Evolutionary conservation across 306 rosid genomes (phyloP), one percentile per base, ranked within the genome.

Genomic region (Betula pendula): DNA sequence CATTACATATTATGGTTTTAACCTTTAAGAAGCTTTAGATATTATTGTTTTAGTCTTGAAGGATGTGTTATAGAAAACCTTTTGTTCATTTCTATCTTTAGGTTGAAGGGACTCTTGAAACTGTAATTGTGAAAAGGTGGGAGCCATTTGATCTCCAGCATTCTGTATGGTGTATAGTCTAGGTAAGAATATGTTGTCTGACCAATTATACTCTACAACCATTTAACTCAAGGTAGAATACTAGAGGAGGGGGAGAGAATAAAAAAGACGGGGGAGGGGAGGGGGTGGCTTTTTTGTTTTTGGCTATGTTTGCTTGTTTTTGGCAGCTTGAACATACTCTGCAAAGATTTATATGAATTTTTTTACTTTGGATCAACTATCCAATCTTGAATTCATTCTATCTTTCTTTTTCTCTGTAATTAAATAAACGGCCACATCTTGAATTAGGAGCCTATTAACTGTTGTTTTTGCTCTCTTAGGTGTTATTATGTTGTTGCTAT

Each of bases 401-500:
- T 55, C 33, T 20, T 55, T 52, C 15, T 3, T 7, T 9, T 22
- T 55, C 5, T 8, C 6, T 16, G 22, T 11, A 55, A 55, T 22
- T 55, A 55, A 55, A 11, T 24, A 53, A n/a, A 20, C 3, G 2
- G 60, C 0, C 25, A 53, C 12, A 31, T 20, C 43, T 76, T 51
- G 27, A 42, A 42, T 16, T 79, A 67, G 20, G 45, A 58, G 45
- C 76, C 60, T 77, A 50, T 31, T 60, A 12, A 63, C 59, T 51
- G 33, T 8, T 71, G 20, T 53, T 27, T 73, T 24, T 40, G 5
- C 51, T 77, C 70, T 62, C 24, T 68, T 60, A 82, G 85, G 85
- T 40, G 83, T 43, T 66, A 42, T 56, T 79, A 56, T 70, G 80
- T 83, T 65, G 76, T 83, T 66, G 86, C 86, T 29, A 75, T 83